Evolutionary conservation across 495 filamentous ascomycete species (phyloP), one percentile per base, ranked within the genome.

Genomic region (Friedmanniomyces simplex): DNA sequence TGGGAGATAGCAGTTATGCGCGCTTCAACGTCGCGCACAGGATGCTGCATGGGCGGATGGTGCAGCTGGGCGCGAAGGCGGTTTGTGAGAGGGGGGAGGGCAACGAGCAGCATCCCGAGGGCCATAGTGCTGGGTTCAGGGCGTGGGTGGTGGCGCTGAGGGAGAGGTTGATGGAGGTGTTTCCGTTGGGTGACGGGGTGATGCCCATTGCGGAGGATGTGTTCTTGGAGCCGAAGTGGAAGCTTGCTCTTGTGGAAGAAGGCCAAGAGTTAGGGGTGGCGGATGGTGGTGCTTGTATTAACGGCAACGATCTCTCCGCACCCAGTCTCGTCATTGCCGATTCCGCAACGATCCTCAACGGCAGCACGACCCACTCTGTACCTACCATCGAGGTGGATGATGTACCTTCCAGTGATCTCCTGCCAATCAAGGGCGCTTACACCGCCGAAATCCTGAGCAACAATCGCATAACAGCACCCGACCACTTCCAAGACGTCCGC

Each of bases 401-500:
- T n/a, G 21, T 53, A 6, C 76, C 77, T 1, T 74, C 74, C 0
- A 28, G 42, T 0, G 65, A 72, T 39, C 57, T 79, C 26, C 71
- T 89, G 1, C 81, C 82, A 0, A 75, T 89, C 24, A 79, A 79
- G 0, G 70, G 72, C 22, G 70, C 75, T 1, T 64, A 76, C 25
- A 64, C 66, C 0, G 76, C 72, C 10, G 66, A 52, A 0, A 20
- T 89, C 0, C 8, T 70, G 0, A 55, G 73, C 22, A 95, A 96
- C 66, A 68, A 70, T n/a, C 79, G 91, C 28, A 65, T 95, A 0
- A 97, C 93, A 0, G 81, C 90, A 1, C 43, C 61, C 7, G 72
- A 68, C 7, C 93, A 99, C 69, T 96, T 89, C 85, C 93, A 99
- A 69, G 94, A 97, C 74, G 93, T 97, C 30, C 84, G 93, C 1